Conservation (phyloP, 2,329 filamentous ascomycete genomes). For the Gnomoniopsis smithogilvyi region DNA sequence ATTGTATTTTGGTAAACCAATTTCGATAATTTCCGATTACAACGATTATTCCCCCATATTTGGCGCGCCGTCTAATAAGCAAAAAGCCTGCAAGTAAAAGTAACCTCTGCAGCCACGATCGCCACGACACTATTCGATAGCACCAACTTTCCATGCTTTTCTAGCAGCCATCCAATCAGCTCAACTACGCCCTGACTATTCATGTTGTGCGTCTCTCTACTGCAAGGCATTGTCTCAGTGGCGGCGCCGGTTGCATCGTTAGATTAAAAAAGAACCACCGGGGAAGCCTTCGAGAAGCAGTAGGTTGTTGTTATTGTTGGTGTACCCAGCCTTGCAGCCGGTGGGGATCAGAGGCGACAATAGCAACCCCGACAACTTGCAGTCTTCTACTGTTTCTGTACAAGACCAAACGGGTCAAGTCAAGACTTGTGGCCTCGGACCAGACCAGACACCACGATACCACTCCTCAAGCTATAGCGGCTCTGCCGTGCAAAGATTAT, state of each 20-base stretch:
- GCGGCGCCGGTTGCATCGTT: neutral
- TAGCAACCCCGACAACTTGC: constrained; percentile 9
- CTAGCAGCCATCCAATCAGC: constrained; percentile 8
- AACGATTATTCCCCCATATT: constrained; percentile 1
- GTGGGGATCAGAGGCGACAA: constrained; percentile 1
- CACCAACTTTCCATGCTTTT: neutral
- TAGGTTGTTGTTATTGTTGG: neutral
- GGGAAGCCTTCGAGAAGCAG: constrained; percentile 14
- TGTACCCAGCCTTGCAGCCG: constrained; percentile 4
- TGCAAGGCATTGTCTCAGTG: constrained; percentile 9
- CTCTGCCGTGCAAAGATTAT: constrained; percentile 4
- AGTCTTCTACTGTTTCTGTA: neutral
- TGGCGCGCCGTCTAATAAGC: constrained; percentile 8
- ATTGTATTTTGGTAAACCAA: constrained; percentile 11
- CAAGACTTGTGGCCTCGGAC: no score
- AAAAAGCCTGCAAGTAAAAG: neutral
- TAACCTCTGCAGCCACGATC: neutral
- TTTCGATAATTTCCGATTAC: constrained; percentile 17
- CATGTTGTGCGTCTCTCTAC: constrained; percentile 13
- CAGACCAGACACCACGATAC: neutral
- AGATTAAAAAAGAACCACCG: neutral
- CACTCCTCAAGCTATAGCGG: neutral
- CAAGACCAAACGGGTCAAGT: neutral
- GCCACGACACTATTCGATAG: neutral
- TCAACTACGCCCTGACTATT: constrained; percentile 10